Conservation (phyloP, 345 rosid genomes). For the Adansonia digitata region DNA sequence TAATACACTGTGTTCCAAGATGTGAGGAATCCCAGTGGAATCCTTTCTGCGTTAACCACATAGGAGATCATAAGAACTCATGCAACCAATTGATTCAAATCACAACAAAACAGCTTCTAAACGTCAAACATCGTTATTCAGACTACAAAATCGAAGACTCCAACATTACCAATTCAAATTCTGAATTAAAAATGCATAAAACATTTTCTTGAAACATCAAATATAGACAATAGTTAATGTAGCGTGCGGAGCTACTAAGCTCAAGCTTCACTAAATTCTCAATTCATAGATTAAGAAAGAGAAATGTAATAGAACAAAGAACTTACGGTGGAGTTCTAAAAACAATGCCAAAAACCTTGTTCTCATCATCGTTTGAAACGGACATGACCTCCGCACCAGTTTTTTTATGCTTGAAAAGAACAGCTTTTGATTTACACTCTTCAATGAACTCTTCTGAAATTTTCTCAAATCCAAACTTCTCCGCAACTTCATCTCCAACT, state of each 20-base stretch:
- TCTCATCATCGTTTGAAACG: constrained; percentile 83
- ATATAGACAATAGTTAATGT: background rate
- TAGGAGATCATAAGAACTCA: background rate
- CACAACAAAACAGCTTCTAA: background rate
- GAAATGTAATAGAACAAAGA: background rate
- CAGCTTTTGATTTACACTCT: constrained; percentile 86
- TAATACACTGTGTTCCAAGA: constrained; percentile 90
- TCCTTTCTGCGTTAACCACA: constrained; percentile 60
- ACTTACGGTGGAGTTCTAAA: constrained; percentile 93
- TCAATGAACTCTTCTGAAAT: constrained; percentile 78
- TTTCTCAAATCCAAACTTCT: constrained; percentile 79
- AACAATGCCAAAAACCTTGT: constrained; percentile 82
- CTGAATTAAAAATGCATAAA: background rate
- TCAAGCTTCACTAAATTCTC: background rate
- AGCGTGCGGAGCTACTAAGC: background rate
- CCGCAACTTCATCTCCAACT: constrained; percentile 57
- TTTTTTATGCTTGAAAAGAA: constrained; percentile 81
- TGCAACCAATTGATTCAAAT: background rate
- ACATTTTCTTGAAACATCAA: background rate
- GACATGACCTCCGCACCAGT: constrained; percentile 93
- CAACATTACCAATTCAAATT: background rate
- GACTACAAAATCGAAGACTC: background rate
- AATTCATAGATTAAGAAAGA: background rate
- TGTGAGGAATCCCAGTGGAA: constrained; percentile 98
- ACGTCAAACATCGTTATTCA: background rate